These are phyloP conservation scores for Talaromyces thailandensis DNA, from an alignment of 495 filamentous ascomycete species.

Conservation along the genomic window DNA sequence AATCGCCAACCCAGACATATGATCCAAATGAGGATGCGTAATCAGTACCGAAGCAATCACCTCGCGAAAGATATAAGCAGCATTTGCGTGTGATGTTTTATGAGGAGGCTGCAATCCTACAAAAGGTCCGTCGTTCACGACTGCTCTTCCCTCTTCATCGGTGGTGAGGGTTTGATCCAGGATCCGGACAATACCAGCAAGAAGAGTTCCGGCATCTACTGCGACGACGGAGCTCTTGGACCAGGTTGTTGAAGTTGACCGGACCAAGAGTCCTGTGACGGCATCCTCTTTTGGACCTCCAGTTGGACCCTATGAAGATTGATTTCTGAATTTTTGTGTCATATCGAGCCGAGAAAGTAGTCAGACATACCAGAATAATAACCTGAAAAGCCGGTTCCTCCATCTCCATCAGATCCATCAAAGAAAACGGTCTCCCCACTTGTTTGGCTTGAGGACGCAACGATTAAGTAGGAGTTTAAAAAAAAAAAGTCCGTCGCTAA, in stretches of 20 bases:
- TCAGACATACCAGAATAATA: slow-evolving; percentile 65
- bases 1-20: slow-evolving; percentile 82
- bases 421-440: background rate
- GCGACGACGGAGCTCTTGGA: slow-evolving; percentile 69
- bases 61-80: slow-evolving; percentile 62
- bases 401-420: background rate
- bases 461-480: background rate
- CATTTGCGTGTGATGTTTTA: slow-evolving; percentile 61
- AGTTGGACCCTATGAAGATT: slow-evolving; percentile 60
- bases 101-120: slow-evolving; percentile 58
- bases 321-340: background rate
- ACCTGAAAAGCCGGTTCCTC: slow-evolving; percentile 55
- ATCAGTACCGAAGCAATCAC: slow-evolving; percentile 83
- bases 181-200: slow-evolving; percentile 70
- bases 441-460: background rate
- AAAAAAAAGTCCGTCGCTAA: background rate
- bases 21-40: slow-evolving; percentile 91
- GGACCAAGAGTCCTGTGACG: slow-evolving; percentile 80
- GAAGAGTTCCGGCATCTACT: slow-evolving; percentile 86
- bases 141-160: slow-evolving; percentile 17
- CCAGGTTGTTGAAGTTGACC: slow-evolving; percentile 73
- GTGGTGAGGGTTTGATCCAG: slow-evolving; percentile 44
- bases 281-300: slow-evolving; percentile 87
- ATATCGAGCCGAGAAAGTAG: slow-evolving; percentile 1
- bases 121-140: slow-evolving; percentile 54